Evolutionary conservation across 306 rosid species (phyloP).

Genomic region (Leucaena leucocephala): DNA sequence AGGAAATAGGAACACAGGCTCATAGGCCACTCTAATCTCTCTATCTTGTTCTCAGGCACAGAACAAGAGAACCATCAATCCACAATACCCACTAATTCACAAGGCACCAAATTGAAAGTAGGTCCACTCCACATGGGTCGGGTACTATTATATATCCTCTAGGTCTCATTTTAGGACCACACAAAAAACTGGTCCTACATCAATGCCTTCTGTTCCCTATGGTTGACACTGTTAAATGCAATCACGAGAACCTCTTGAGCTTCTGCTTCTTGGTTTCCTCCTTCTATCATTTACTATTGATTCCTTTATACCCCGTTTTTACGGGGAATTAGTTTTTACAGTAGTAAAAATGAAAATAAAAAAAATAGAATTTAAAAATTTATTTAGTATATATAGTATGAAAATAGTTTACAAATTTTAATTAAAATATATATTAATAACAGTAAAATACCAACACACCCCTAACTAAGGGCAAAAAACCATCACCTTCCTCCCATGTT

Average conservation of each 20-base stretch:
- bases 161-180: conserved; percentile 1
- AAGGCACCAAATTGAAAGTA: too few relatives aligned
- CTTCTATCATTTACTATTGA: too few relatives aligned
- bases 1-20: not conserved
- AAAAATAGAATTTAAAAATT: too few relatives aligned
- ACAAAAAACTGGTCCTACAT: not conserved
- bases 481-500: too few relatives aligned
- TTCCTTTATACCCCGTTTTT: too few relatives aligned
- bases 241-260: conserved; percentile 25
- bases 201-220: not conserved
- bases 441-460: too few relatives aligned
- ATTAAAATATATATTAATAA: too few relatives aligned
- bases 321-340: too few relatives aligned
- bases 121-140: conserved; percentile 5
- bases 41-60: not conserved
- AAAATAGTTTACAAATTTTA: too few relatives aligned
- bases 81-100: not conserved
- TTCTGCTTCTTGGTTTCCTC: not conserved
- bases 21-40: not conserved
- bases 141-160: not conserved
- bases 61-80: not conserved
- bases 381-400: too few relatives aligned
- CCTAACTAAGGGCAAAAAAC: too few relatives aligned
- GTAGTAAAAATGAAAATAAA: too few relatives aligned
- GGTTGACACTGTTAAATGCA: conserved; percentile 1